These are phyloP conservation scores for Macadamia integrifolia DNA, from an alignment of 164 flowering plant genomes.

Conservation along the genomic window DNA sequence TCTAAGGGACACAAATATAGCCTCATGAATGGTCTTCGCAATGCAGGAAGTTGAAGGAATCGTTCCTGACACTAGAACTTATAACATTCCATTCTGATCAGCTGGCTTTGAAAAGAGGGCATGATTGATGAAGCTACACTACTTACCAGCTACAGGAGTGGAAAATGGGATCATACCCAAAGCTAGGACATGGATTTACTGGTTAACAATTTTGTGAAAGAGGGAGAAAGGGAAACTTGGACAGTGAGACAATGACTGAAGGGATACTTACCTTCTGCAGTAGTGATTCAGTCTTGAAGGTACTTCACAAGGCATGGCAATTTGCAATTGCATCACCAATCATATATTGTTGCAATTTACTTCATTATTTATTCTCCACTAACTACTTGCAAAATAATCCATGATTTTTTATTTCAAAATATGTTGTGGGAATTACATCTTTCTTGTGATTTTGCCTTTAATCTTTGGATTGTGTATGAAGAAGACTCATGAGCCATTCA, in stretches of 20 bases:
- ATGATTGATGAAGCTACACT: slow-evolving; percentile 55
- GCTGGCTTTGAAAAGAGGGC: slow-evolving; percentile 71
- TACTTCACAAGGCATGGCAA: not conserved
- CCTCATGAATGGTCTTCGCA: slow-evolving; percentile 83
- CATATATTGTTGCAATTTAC: too few relatives aligned
- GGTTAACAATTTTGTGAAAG: slow-evolving; percentile 24
- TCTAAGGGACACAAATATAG: too few relatives aligned
- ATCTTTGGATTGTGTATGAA: not conserved
- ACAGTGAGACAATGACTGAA: not conserved
- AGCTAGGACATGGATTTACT: slow-evolving; percentile 61
- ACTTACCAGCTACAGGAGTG: slow-evolving; percentile 50
- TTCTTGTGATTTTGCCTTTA: not conserved
- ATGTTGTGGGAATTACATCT: not conserved
- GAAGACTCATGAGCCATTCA: too few relatives aligned
- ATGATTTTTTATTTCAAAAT: too few relatives aligned
- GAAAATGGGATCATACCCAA: slow-evolving; percentile 58
- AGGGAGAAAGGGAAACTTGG: not conserved
- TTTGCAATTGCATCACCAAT: not conserved
- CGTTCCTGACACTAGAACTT: slow-evolving; percentile 65
- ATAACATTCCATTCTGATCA: slow-evolving; percentile 74
- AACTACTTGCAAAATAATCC: not conserved
- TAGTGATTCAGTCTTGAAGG: not conserved
- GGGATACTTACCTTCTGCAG: not conserved
- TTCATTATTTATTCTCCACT: too few relatives aligned
- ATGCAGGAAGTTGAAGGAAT: slow-evolving; percentile 53